Base-by-base conservation (phyloP, 495 filamentous ascomycete genomes). In the Penicillium canescens region DNA sequence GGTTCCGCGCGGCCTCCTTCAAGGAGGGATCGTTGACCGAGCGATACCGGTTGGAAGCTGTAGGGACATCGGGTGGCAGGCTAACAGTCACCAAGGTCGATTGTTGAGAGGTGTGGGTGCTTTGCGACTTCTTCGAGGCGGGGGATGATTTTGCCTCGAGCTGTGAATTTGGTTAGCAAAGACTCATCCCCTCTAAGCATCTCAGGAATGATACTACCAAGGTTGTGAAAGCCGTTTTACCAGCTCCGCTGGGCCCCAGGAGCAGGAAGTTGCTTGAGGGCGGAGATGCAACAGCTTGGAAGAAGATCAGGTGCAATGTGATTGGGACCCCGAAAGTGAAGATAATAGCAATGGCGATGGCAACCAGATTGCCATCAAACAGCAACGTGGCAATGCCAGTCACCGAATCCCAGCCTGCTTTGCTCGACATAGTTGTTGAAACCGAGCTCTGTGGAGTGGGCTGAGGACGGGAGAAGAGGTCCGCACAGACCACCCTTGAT, bases 211-310 rank as follows among this genome's bases (percentile, higher is more conserved):
- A 20, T 14, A 77, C 50, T 77, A 90, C 88, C 57, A 92, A 74
- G n/a, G 91, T 91, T 9, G 92, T 73, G 28, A 98, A 81, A 42
- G 89, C 80, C 6, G 94, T 98, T 70, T 98, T 98, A 57, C 94
- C 94, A 44, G 86, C 80, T 52, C 87, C 89, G 26, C 85, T 85
- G 6, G 93, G 94, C 4, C 94, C 94, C 43, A 93, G 63, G 13
- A 98, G 83, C 3, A 98, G 75, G 68, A 98, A 91, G 6, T 87
- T 88, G 26, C 92, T 91, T 4, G 91, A 82, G 9, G 78, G 80
- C 21, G 81, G 83, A 47, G 86, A 84, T 1, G 83, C 79, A 38
- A 79, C 83, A 28, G 78, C 74, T 14, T 76, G 77, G 69, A 90
- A 89, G 64, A 96, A 82, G 59, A 89, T 65, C 43, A 82, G 62